Evolutionary conservation across 495 filamentous ascomycete genomes (phyloP).

Genomic region (Rhypophila decipiens): DNA sequence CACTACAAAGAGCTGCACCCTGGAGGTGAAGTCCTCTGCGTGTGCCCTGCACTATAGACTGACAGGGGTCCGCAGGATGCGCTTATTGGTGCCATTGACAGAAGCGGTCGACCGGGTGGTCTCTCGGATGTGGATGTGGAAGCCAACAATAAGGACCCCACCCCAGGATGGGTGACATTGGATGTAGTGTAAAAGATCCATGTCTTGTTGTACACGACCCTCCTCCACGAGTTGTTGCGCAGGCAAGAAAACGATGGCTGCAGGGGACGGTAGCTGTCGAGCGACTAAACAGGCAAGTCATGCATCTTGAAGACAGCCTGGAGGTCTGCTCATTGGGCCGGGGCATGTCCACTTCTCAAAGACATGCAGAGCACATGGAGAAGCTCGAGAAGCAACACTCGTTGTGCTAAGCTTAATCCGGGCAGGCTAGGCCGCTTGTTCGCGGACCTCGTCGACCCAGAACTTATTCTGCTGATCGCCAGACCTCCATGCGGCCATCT

Average conservation of each 20-base stretch:
- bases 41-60: constrained; percentile 18
- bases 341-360: constrained; percentile 18
- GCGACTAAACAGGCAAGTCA: constrained; percentile 30
- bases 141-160: constrained; percentile 27
- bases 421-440: constrained; percentile 10
- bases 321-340: constrained; percentile 24
- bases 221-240: constrained; percentile 20
- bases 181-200: constrained; percentile 4
- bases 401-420: constrained; percentile 17
- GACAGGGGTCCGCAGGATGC: constrained; percentile 20
- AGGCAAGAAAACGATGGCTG: constrained; percentile 25
- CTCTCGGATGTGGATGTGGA: constrained; percentile 30
- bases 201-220: constrained; percentile 9
- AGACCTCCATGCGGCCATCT: constrained; percentile 4
- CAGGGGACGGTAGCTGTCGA: constrained; percentile 24
- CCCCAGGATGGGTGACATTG: constrained; percentile 20
- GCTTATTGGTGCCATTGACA: constrained; percentile 38
- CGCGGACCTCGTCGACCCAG: constrained; percentile 2
- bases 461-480: constrained; percentile 10
- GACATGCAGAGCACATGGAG: constrained; percentile 22
- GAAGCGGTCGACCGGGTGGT: constrained; percentile 35
- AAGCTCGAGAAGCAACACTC: constrained; percentile 8
- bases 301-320: constrained; percentile 21
- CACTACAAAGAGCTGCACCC: constrained; percentile 11
- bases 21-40: constrained; percentile 17